These are phyloP conservation scores for Skeletonema potamos DNA, from an alignment of 108 stramenopile species.

Conservation along the genomic window DNA sequence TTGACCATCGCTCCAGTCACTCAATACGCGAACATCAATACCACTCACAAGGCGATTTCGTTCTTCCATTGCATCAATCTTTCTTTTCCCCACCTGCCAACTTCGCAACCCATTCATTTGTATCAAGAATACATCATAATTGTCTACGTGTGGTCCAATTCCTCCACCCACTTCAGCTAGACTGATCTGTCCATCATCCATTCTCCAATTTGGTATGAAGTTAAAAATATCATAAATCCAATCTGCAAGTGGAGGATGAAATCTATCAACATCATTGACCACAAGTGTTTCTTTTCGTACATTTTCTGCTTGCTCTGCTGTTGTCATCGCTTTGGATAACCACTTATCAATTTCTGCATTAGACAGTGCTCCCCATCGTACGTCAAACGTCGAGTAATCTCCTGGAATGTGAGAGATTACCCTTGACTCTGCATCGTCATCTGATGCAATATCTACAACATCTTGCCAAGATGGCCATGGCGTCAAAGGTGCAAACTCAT, in stretches of 20 bases:
- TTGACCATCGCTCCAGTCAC: slow-evolving; percentile 15
- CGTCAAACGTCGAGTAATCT: slow-evolving; percentile 51
- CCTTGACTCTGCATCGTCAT: slow-evolving; percentile 52
- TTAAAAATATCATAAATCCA: slow-evolving; percentile 69
- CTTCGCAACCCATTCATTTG: slow-evolving; percentile 74
- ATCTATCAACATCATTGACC: slow-evolving; percentile 86
- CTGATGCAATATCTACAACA: slow-evolving; percentile 53
- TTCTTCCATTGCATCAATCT: slow-evolving; percentile 58
- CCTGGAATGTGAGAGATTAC: slow-evolving; percentile 53
- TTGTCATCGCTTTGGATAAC: slow-evolving; percentile 15
- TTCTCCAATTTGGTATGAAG: slow-evolving; percentile 71
- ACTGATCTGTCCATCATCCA: slow-evolving; percentile 91
- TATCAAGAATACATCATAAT: slow-evolving; percentile 95
- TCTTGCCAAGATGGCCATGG: slow-evolving; percentile 70
- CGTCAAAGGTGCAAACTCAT: not conserved
- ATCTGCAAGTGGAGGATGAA: slow-evolving; percentile 61
- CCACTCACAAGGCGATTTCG: slow-evolving; percentile 52
- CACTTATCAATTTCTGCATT: slow-evolving; percentile 23
- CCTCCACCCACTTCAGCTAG: slow-evolving; percentile 69
- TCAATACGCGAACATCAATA: slow-evolving; percentile 77
- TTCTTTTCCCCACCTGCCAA: slow-evolving; percentile 70
- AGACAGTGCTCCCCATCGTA: slow-evolving; percentile 64
- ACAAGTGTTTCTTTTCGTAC: slow-evolving; percentile 56
- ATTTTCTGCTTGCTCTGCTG: slow-evolving; percentile 6
- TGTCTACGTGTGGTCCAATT: slow-evolving; percentile 94